Base-by-base conservation (phyloP, 257 asterid genomes). In the Osmanthus fragrans region DNA sequence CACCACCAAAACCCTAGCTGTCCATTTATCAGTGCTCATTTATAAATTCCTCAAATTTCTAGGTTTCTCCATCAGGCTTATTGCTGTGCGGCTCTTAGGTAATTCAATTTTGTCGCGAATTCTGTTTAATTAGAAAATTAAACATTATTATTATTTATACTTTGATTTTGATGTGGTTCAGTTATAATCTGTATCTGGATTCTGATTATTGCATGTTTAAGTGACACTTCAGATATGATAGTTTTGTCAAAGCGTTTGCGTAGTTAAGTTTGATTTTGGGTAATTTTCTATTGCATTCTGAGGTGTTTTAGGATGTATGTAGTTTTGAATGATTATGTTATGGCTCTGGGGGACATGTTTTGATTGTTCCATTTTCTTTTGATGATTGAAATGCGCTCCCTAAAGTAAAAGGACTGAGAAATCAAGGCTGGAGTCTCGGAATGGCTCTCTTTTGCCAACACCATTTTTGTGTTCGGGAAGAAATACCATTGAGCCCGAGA, bases 351-450 rank as follows among this genome's bases (percentile, higher is more conserved):
- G 73, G 77, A 54, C n/a, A 29, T 78, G 77, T 74, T 76, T 82
- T 58, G 79, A 64, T 78, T 72, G 30, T 67, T 65, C 79, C 23
- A 30, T 70, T 80, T 73, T 79, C 4, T 10, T 13, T 88, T 56
- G 75, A 23, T 85, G 91, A 75, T 74, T 77, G 90, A 81, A 84
- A 86, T 80, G 89, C 75, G 45, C 54, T 76, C 93, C 92, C 95
- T 60, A 18, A 15, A 75, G 73, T 19, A 36, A 51, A 30, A 49
- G 39, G 42, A 69, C 69, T 32, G 29, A 75, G n/a, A 60, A 89
- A 92, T 89, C 98, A 88, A 90, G 98, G 98, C 98, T 89, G 96
- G 98, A 88, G 89, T 92, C 98, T 93, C 96, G 3, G 54, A 88
- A 81, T 54, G 74, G 97, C 92, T 87, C 49, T 42, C 82, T 84